Evolutionary conservation across 176 grass and related monocot species (phyloP).

Genomic region (Otatea glauca): DNA sequence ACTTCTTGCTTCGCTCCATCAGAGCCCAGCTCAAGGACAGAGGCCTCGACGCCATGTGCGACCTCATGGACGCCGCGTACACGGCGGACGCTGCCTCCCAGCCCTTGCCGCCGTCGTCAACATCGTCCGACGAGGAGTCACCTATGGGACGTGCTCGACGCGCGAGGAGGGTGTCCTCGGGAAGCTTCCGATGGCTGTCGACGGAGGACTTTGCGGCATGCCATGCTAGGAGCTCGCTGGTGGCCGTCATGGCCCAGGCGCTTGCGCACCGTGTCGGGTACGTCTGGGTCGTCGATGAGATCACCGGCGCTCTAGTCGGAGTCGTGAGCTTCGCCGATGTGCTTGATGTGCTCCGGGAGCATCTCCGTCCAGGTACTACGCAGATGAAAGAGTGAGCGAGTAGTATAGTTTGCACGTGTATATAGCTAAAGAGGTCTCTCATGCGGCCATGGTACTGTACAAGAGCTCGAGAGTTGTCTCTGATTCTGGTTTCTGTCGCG

Average conservation of each 20-base stretch:
- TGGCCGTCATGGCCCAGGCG: slow-evolving; percentile 91
- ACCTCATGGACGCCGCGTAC: slow-evolving; percentile 48
- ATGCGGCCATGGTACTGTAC: background rate
- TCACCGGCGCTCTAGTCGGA: slow-evolving; percentile 57
- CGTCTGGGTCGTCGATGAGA: slow-evolving; percentile 77
- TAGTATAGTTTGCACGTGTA: background rate
- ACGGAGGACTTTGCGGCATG: slow-evolving; percentile 64
- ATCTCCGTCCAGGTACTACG: slow-evolving; percentile 31
- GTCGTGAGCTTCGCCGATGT: slow-evolving; percentile 75
- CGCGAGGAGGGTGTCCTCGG: slow-evolving; percentile 32
- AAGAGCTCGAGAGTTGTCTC: no score
- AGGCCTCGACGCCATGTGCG: slow-evolving; percentile 55
- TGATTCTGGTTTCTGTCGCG: no score
- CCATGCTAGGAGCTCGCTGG: slow-evolving; percentile 72
- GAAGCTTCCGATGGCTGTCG: slow-evolving; percentile 53
- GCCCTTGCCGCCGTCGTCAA: slow-evolving; percentile 13
- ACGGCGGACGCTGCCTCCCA: background rate
- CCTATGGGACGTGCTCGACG: background rate
- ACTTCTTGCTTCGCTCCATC: slow-evolving; percentile 52
- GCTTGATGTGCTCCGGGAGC: slow-evolving; percentile 66
- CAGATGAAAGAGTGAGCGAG: background rate
- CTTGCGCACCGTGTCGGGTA: slow-evolving; percentile 74
- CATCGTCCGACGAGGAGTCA: slow-evolving; percentile 64
- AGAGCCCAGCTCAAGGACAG: slow-evolving; percentile 41
- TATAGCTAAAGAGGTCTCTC: background rate